A percentile compares a stretch with the other conserved stretches of the same genome.
Conservation (phyloP, 176 grass and related monocot species). For the Hsuehochloa calcarea region DNA sequence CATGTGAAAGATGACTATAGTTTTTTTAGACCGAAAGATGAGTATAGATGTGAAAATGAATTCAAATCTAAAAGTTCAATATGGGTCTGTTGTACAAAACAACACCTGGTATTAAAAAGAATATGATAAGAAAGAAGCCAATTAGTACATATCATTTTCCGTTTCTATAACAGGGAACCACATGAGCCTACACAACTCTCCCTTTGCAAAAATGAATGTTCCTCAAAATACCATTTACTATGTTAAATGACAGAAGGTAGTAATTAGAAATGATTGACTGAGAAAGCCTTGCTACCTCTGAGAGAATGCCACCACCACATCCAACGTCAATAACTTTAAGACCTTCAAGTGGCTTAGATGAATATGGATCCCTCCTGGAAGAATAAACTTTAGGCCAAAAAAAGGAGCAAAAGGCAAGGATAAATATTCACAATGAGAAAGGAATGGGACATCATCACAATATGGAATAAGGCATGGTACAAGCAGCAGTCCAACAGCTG, state of each 20-base stretch:
- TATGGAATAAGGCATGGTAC: background rate
- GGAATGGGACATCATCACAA: background rate
- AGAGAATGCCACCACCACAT: constrained; percentile 94
- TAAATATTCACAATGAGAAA: background rate
- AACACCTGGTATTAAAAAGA: background rate
- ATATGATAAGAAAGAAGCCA: constrained; percentile 15
- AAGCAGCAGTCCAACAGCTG: background rate
- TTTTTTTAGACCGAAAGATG: background rate
- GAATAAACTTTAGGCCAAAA: background rate
- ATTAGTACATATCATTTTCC: background rate
- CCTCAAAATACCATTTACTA: background rate
- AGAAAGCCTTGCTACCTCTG: constrained; percentile 56
- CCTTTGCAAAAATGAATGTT: background rate
- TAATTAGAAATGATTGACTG: background rate
- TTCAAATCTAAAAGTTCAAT: background rate
- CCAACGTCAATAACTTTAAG: constrained; percentile 96
- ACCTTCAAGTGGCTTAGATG: constrained; percentile 77
- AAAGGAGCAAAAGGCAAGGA: background rate
- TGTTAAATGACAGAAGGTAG: background rate
- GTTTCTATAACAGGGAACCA: background rate
- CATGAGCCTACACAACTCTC: background rate
- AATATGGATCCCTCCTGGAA: constrained; percentile 78
- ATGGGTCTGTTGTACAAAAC: background rate
- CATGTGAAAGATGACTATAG: constrained; percentile 7
- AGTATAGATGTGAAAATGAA: background rate